Base-by-base conservation (phyloP, 495 filamentous ascomycete genomes). In the Lepraria neglecta region DNA sequence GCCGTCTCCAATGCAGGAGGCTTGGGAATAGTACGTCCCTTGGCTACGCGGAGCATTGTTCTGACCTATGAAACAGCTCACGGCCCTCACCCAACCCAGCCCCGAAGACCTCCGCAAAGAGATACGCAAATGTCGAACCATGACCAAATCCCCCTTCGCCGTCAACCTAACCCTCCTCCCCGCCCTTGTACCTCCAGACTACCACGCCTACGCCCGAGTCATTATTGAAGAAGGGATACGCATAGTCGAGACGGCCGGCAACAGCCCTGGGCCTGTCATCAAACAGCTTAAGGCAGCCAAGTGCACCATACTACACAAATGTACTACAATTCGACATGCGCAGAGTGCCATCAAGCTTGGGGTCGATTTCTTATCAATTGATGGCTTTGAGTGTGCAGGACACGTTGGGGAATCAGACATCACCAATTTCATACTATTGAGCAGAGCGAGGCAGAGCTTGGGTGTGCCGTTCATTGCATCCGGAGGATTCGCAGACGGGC, bases 131-230 rank as follows among this genome's bases (percentile, higher is more conserved):
- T 95, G 90, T 80, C 84, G 83, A 64, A 82, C 79, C 67, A 82
- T 97, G 86, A 98, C 94, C 70, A 80, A 80, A 59, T 82, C 87
- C 70, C 94, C 94, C 60, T 98, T 98, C 74, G 94, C 83, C 69
- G 92, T 97, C 60, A 98, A 98, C 79, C 82, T 98, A 65, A 98
- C 94, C 38, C 86, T 98, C 64, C 86, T 98, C 60, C 94, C 94
- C 42, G 83, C 94, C 47, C 77, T 97, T 33, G 83, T 89, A 0
- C 90, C 94, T 14, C 94, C 94, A 0, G 84, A 97, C 80, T 98
- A 97, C 72, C 82, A 73, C 54, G 94, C 90, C 58, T 98, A 96
- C 77, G 91, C 94, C 40, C 89, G 87, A 70, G 89, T 92, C 28
- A 87, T 94, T 70, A 92, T 98, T 63, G 90, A 96, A 62, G 90